A percentile compares a stretch with the other conserved stretches of the same genome.
These are phyloP conservation scores for Eragrostis curvula DNA, from an alignment of 176 grass and related monocot genomes.

Conservation along the genomic window DNA sequence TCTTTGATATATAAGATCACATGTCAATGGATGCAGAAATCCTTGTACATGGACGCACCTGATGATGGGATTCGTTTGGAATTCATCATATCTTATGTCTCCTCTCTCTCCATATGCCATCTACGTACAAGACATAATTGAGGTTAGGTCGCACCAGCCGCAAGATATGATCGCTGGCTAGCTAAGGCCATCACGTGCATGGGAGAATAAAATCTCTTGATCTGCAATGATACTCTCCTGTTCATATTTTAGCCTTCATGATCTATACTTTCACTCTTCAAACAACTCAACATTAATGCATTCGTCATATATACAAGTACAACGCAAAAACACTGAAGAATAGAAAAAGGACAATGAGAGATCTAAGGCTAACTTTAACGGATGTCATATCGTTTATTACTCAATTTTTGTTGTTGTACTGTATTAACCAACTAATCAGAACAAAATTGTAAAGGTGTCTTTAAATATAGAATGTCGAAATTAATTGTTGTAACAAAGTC, in stretches of 20 bases:
- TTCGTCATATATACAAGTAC: slow-evolving; percentile 11
- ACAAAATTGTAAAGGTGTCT: not conserved
- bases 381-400: not conserved
- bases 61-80: slow-evolving; percentile 34
- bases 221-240: slow-evolving; percentile 44
- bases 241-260: slow-evolving; percentile 32
- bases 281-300: slow-evolving; percentile 10
- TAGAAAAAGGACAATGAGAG: not conserved
- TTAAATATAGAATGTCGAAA: not conserved
- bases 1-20: not conserved
- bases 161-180: slow-evolving; percentile 30
- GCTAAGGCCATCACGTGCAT: slow-evolving; percentile 52
- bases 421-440: not conserved
- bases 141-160: slow-evolving; percentile 41
- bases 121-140: slow-evolving; percentile 34
- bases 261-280: not conserved
- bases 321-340: not conserved
- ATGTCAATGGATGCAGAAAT: not conserved
- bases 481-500: not conserved
- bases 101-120: slow-evolving; percentile 55
- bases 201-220: slow-evolving; percentile 56
- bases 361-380: no score
- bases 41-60: slow-evolving; percentile 24
- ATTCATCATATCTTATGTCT: slow-evolving; percentile 54
- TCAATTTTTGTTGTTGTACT: not conserved